Base-by-base conservation (phyloP, 371 early-diverging fungal genomes). In the Saksenaea oblongispora region DNA sequence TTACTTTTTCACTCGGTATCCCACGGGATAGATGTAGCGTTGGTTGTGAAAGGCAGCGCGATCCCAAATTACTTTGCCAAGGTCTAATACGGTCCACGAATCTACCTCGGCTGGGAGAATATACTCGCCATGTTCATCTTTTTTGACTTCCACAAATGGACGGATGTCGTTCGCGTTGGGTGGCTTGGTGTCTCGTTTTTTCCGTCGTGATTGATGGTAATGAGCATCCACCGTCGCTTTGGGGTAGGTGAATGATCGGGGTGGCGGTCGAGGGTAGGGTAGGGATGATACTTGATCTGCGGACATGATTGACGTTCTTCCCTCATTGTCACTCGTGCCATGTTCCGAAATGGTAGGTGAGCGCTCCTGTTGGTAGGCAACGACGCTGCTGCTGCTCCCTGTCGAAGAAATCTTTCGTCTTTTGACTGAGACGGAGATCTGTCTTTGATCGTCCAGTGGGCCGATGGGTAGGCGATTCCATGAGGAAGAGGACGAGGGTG, bases 1-100 rank as follows among this genome's bases (percentile, higher is more conserved):
- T 72, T 74, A 83, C 78, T 80, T 74, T 65, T 76, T 79, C 3
- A 84, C 79, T 26, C 72, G 83, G 75, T 91, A 96, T 5, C 96
- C 96, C 7, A 94, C 89, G n/a, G 96, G 93, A 83, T 87, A 96
- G 35, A 96, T 93, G 63, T 96, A 95, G 15, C 95, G 84, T 60
- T 93, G 90, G 56, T 89, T 92, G 63, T 96, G 95, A 72, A 90
- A 96, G 2, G 87, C 81, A 34, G 89, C 88, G 14, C 90, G 85
- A 41, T 91, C 91, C 70, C 79, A 84, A 3, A 92, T 84, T 4
- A 96, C 87, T 34, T 68, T 74, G 11, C 96, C 96, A 13, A 93
- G 76, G 35, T 56, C 66, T 13, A 86, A 66, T 24, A 95, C 78
- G 4, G 92, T 93, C 53, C 92, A 80, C 24, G 91, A 86, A 15